These are phyloP conservation scores for Vachellia pachyceras DNA, from an alignment of 306 rosid genomes.

Conservation along the genomic window DNA sequence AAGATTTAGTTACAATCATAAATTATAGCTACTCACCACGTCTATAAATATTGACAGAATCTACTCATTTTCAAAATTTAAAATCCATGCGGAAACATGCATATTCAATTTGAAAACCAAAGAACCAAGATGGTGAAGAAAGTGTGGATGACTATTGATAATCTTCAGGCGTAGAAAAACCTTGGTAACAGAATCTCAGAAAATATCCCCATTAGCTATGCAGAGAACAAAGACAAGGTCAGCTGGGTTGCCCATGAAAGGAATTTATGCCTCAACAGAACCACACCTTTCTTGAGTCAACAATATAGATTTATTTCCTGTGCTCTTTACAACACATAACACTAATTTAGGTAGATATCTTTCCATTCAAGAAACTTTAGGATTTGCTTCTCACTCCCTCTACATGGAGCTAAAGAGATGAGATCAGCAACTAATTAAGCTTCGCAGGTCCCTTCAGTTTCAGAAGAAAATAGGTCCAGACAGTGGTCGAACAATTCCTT, in stretches of 20 bases:
- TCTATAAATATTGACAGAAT: background rate
- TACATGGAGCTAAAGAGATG: background rate
- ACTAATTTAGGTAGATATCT: background rate
- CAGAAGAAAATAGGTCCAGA: background rate
- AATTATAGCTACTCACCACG: too few relatives aligned
- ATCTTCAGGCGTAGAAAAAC: background rate
- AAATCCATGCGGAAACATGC: background rate
- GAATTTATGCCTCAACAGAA: background rate
- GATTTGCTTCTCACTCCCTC: background rate
- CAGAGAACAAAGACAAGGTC: background rate
- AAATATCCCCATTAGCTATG: background rate
- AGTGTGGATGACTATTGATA: background rate
- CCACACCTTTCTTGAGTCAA: background rate
- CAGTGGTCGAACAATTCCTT: background rate
- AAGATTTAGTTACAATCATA: too few relatives aligned
- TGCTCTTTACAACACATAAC: background rate
- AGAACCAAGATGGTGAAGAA: background rate
- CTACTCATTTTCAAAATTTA: background rate
- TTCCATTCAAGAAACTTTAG: background rate
- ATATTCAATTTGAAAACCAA: background rate
- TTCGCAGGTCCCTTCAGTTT: background rate
- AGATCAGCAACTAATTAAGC: background rate
- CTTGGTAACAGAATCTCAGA: background rate
- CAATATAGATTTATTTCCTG: background rate
- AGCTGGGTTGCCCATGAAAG: background rate